Conservation (phyloP, 805 yeast genomes). For the Candida broadrunensis region DNA sequence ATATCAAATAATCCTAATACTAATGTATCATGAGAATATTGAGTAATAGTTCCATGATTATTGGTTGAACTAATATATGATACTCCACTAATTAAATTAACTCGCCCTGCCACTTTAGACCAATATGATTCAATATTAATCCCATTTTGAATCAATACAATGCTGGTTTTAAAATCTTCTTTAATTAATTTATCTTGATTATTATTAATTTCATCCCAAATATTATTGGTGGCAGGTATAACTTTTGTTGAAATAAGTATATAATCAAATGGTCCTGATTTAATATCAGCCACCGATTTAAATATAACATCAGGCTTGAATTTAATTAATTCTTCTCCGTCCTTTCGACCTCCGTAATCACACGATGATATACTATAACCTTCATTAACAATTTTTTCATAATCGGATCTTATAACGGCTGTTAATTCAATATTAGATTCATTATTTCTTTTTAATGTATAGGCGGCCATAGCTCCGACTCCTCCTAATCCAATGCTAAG, state of each 20-base stretch:
- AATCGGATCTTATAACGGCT: slow-evolving; percentile 30
- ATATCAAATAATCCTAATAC: slow-evolving; percentile 24
- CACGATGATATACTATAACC: slow-evolving; percentile 30
- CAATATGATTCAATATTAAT: slow-evolving; percentile 24
- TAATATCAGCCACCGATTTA: slow-evolving; percentile 24
- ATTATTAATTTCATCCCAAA: slow-evolving; percentile 22
- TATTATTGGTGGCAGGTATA: slow-evolving; percentile 22
- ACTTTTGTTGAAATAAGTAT: slow-evolving; percentile 33
- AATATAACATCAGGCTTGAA: slow-evolving; percentile 26
- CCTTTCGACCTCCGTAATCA: slow-evolving; percentile 15
- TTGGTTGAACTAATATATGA: slow-evolving; percentile 32
- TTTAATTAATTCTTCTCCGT: slow-evolving; percentile 13
- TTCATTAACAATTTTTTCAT: slow-evolving; percentile 18
- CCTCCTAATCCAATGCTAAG: slow-evolving; percentile 36
- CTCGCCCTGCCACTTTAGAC: slow-evolving; percentile 10
- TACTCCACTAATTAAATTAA: slow-evolving; percentile 28
- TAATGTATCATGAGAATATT: slow-evolving; percentile 23
- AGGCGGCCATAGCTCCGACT: slow-evolving; percentile 32
- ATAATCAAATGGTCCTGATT: slow-evolving; percentile 26
- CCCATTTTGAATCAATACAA: slow-evolving; percentile 26
- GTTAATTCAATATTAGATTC: slow-evolving; percentile 21
- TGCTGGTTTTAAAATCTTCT: slow-evolving; percentile 11
- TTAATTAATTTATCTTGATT: slow-evolving; percentile 12
- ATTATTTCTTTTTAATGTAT: slow-evolving; percentile 21
- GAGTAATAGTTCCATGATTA: slow-evolving; percentile 20